Base-by-base conservation (phyloP, 306 rosid genomes). In the Boehmeria nivea region DNA sequence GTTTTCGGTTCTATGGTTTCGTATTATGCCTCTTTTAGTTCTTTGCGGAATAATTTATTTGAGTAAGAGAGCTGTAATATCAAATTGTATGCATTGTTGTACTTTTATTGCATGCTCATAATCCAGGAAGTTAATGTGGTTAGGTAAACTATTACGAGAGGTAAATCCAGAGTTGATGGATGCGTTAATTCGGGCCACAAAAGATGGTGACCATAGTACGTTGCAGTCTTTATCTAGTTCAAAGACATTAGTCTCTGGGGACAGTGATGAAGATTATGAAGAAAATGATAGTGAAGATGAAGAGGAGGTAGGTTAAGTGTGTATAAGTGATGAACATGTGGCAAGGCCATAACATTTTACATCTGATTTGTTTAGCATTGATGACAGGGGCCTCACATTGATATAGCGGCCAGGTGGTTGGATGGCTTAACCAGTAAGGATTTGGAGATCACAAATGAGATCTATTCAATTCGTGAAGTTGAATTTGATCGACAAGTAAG, bases 401-500 rank as follows among this genome's bases (percentile, higher is more conserved):
- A 47, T 64, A 64, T 61, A 44, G 88, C 82, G 49, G 68, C 71
- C 20, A 73, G 83, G 66, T 93, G 96, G 99, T 66, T 72, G 75
- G 84, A 93, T 43, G 99, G 99, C 61, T 74, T 87, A 57, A 43
- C 85, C 62, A 62, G 14, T 28, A 85, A 85, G 78, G 89, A 93
- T 69, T 56, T 56, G 51, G 48, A 74, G 66, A 79, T 87, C 69
- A 85, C 80, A 64, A 85, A 79, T 26, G 95, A 85, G 80, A 79
- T 93, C 59, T 93, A 85, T 74, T 93, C 99, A 43, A 17, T 87
- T 43, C 86, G 66, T 11, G 77, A 47, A 63, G 94, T 85, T 70
- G 96, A 85, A 42, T 93, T 83, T 79, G 89, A 93, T 45, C 89
- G 95, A 12, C 96, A 93, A 88, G 99, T 93, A 57, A 64, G 65